A percentile compares a stretch with the other conserved stretches of the same genome.
These are phyloP conservation scores for Hysterium pulicare DNA, from an alignment of 2,329 filamentous ascomycete species.

Conservation along the genomic window DNA sequence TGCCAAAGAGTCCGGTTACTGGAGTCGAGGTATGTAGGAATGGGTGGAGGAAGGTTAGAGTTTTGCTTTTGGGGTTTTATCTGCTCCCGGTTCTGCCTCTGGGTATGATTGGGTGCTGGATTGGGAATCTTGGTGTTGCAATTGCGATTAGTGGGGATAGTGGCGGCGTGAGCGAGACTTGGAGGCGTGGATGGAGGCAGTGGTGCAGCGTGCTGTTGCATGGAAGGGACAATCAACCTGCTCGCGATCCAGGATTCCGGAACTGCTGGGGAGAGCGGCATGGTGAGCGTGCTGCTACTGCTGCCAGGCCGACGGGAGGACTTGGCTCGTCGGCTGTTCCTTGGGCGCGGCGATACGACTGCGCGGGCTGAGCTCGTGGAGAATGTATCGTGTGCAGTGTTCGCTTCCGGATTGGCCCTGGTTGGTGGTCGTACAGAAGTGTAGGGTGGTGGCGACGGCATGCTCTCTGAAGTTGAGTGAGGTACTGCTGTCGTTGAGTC, in stretches of 20 bases:
- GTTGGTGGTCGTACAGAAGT: no score
- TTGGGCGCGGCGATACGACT: no score
- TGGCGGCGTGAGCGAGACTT: background rate
- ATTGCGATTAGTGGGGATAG: background rate
- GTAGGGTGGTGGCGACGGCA: background rate
- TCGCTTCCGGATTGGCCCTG: no score
- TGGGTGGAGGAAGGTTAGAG: background rate
- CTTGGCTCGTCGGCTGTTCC: no score
- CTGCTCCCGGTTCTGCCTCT: no score
- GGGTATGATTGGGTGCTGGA: background rate
- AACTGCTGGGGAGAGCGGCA: background rate
- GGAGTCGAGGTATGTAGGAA: background rate
- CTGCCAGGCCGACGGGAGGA: background rate
- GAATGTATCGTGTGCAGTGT: background rate
- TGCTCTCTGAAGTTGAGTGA: background rate
- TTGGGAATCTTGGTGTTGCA: background rate
- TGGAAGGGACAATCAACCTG: background rate
- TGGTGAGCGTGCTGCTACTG: background rate
- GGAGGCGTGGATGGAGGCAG: no score
- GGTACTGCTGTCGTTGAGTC: background rate
- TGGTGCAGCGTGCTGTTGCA: background rate
- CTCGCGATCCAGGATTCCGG: background rate
- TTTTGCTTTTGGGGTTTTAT: no score
- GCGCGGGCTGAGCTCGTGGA: background rate
- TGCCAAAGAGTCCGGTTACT: background rate